Conservation (phyloP, 768 basidiomycete species). For the Boletus huronensis region DNA sequence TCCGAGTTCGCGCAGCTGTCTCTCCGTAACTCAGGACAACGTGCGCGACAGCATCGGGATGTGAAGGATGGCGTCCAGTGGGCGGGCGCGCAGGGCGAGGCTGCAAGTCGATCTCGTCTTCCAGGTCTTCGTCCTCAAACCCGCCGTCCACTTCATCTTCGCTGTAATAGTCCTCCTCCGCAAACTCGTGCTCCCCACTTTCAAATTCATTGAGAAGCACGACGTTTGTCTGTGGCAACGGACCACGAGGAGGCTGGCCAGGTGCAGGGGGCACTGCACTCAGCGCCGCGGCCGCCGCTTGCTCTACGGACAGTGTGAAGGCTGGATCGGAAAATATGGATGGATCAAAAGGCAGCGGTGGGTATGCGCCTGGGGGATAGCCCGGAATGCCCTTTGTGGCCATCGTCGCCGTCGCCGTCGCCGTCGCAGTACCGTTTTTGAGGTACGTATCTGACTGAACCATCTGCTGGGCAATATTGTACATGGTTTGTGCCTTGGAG, state of each 20-base stretch:
- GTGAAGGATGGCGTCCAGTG: constrained; percentile 13
- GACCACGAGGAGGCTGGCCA: constrained; percentile 32
- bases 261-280: constrained; percentile 28
- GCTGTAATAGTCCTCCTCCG: constrained; percentile 44
- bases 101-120: constrained; percentile 30
- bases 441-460: constrained; percentile 42
- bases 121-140: constrained; percentile 37
- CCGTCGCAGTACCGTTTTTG: constrained; percentile 34
- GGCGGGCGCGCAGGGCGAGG: constrained; percentile 22
- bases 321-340: constrained; percentile 53
- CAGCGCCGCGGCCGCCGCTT: constrained; percentile 40
- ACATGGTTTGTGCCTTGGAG: constrained; percentile 58
- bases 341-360: constrained; percentile 47
- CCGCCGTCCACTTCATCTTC: constrained; percentile 45
- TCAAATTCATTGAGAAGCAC: constrained; percentile 40
- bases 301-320: constrained; percentile 49
- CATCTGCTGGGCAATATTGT: constrained; percentile 67
- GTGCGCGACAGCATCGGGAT: constrained; percentile 33
- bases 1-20: constrained; percentile 18
- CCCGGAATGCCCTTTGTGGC: constrained; percentile 35
- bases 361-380: constrained; percentile 41
- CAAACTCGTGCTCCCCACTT: constrained; percentile 34
- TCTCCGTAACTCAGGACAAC: constrained; percentile 42
- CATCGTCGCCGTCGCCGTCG: constrained; percentile 29
- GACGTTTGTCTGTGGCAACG: constrained; percentile 33